A percentile compares a stretch with the other conserved stretches of the same genome.
phyloP scores from a whole-genome alignment of 2,329 filamentous ascomycete genomes.

The Epichloe gansuensis region DNA sequence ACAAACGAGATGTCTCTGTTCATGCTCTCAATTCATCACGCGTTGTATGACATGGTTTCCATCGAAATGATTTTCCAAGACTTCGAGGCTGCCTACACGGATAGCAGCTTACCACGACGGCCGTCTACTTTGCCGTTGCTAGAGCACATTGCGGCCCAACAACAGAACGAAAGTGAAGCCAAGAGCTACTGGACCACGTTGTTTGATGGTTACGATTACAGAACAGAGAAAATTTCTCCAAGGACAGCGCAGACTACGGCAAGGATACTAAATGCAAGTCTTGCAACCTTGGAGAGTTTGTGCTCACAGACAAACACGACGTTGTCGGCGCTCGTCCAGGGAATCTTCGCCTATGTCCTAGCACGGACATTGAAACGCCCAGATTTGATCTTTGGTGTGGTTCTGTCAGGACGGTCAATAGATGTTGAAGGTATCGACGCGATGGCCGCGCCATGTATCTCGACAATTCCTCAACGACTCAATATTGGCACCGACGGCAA shows the following conservation, averaged over 20 bases:
- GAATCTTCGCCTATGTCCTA: slow-evolving; percentile 21
- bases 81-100: slow-evolving; percentile 17
- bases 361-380: slow-evolving; percentile 13
- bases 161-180: background rate
- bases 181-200: background rate
- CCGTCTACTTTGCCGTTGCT: background rate
- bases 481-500: slow-evolving; percentile 8
- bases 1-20: slow-evolving; percentile 12
- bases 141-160: background rate
- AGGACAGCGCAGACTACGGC: background rate
- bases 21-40: slow-evolving; percentile 23
- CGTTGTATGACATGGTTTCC: slow-evolving; percentile 24
- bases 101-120: slow-evolving; percentile 7
- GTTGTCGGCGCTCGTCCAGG: slow-evolving; percentile 19
- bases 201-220: background rate
- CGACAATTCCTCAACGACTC: slow-evolving; percentile 23
- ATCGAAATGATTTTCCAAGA: slow-evolving; percentile 22
- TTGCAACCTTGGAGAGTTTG: background rate
- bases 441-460: slow-evolving; percentile 23
- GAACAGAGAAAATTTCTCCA: background rate
- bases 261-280: background rate
- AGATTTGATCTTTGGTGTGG: slow-evolving; percentile 5
- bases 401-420: slow-evolving; percentile 6
- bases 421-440: slow-evolving; percentile 16
- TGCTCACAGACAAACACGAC: slow-evolving; percentile 10